Base-by-base conservation (phyloP, 768 basidiomycete species). In the Tylopilus intermedius region DNA sequence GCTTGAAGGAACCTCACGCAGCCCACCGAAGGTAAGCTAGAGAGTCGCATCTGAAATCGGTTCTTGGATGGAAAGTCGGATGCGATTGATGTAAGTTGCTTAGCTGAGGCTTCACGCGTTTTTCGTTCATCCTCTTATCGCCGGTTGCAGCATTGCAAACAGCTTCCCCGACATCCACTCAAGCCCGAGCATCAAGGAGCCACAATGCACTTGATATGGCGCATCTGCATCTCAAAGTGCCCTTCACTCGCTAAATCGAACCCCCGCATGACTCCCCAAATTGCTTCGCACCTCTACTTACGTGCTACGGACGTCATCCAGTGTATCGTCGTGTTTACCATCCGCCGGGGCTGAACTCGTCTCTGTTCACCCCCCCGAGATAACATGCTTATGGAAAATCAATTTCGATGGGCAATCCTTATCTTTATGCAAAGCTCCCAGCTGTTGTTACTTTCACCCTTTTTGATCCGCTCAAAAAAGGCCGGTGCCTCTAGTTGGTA, bases 41-140 rank as follows among this genome's bases (percentile, higher is more conserved):
- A 93, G 70, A 78, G 89, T 88, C 0, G 88, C 90, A 29, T 87
- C 88, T 2, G 91, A 93, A 93, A 93, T 64, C 90, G 91, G 63
- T 92, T 90, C 58, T 89, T 90, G 86, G 90, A 92, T 62, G 90
- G 88, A 27, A 91, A 92, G 64, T 88, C 93, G 37, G 76, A 79
- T 42, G 90, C 89, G 1, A 79, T 93, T 26, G 24, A 24, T 24
- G 24, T 24, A 24, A 24, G 24, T 5, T 24, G 24, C 24, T 24
- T 24, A 24, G 24, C 24, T 24, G 24, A 24, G 24, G 24, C 24
- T 24, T 24, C 79, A 82, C 50, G 88, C 89, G 13, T 30, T 10
- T 29, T 51, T 50, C 49, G 54, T 57, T 50, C 50, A 54, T 56
- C 57, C 0, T 18, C 47, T 21, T 92, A 91, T 67, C 79, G 81